Percentiles rank a stretch among this genome's conserved stretches.
Evolutionary conservation across 306 rosid genomes (phyloP).

Genomic region (Abrus pulchellus): DNA sequence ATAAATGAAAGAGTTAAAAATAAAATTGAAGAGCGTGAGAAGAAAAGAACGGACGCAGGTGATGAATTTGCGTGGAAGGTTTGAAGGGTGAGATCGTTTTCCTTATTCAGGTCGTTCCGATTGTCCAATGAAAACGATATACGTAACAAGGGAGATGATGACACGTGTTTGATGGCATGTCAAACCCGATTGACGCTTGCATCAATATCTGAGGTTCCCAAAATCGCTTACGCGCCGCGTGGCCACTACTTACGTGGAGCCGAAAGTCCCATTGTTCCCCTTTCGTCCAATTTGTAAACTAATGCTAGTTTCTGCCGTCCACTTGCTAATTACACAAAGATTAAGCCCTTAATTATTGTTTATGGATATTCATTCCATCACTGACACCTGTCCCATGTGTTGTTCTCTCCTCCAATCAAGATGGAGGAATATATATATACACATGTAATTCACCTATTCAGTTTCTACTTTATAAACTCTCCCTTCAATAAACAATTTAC

Average conservation of each 20-base stretch:
- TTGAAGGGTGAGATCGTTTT: not conserved
- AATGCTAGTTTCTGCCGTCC: constrained; percentile 30
- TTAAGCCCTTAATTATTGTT: not conserved
- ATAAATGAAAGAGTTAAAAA: too few species aligned
- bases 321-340: not conserved
- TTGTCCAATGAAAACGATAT: constrained; percentile 38
- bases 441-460: not conserved
- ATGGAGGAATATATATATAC: constrained; percentile 7
- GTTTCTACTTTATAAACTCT: not conserved
- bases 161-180: constrained; percentile 56
- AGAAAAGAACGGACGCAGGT: too few species aligned
- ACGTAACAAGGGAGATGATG: constrained; percentile 32
- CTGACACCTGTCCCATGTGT: constrained; percentile 27
- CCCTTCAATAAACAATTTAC: not conserved
- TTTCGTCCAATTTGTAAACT: not conserved
- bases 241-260: constrained; percentile 27
- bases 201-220: constrained; percentile 40
- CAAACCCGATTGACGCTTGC: constrained; percentile 45
- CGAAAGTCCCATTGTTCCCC: not conserved
- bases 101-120: constrained; percentile 5
- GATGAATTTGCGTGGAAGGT: not conserved
- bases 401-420: constrained; percentile 11
- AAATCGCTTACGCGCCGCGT: constrained; percentile 38
- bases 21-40: not conserved
- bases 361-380: too few species aligned